Percentiles rank a stretch among this genome's conserved stretches.
Evolutionary conservation across 2,329 filamentous ascomycete genomes (phyloP).

Genomic region (Hortaea werneckii): DNA sequence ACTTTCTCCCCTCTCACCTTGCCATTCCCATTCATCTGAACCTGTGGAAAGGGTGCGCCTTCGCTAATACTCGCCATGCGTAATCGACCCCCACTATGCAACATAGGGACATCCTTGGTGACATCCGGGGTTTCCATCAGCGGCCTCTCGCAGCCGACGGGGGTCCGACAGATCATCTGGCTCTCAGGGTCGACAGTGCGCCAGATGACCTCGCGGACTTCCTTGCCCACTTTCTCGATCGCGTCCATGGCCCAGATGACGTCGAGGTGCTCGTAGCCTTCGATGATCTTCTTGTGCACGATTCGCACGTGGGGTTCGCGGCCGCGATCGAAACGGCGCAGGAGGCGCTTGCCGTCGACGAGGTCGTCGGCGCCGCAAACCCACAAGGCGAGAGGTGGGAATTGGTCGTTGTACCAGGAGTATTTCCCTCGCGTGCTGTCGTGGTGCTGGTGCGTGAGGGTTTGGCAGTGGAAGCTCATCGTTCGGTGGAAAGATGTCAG

Average conservation of each 20-base stretch:
- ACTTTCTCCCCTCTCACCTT: background rate
- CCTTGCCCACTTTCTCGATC: slow-evolving; percentile 69
- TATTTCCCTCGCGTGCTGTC: slow-evolving; percentile 28
- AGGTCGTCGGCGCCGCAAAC: slow-evolving; percentile 73
- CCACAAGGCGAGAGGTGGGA: slow-evolving; percentile 81
- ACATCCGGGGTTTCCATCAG: slow-evolving; percentile 11
- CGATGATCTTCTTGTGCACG: slow-evolving; percentile 72
- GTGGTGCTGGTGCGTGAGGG: slow-evolving; percentile 20
- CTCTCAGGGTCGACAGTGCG: slow-evolving; percentile 52
- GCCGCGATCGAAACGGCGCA: slow-evolving; percentile 63
- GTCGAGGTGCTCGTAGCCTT: slow-evolving; percentile 87
- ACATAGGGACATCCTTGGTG: slow-evolving; percentile 18
- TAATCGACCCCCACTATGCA: slow-evolving; percentile 14
- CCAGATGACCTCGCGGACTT: slow-evolving; percentile 76
- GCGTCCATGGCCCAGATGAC: slow-evolving; percentile 92
- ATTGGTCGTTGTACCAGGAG: slow-evolving; percentile 73
- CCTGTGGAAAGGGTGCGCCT: background rate
- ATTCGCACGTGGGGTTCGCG: slow-evolving; percentile 72
- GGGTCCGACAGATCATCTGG: slow-evolving; percentile 51
- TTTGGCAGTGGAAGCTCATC: slow-evolving; percentile 9
- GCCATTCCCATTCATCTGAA: background rate
- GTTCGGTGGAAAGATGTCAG: slow-evolving; percentile 17
- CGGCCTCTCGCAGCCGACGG: slow-evolving; percentile 51
- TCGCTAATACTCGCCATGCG: slow-evolving; percentile 23
- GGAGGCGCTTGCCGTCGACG: slow-evolving; percentile 67